Conservation (phyloP, 106 monocot species). For the Dendrobium catenatum region DNA sequence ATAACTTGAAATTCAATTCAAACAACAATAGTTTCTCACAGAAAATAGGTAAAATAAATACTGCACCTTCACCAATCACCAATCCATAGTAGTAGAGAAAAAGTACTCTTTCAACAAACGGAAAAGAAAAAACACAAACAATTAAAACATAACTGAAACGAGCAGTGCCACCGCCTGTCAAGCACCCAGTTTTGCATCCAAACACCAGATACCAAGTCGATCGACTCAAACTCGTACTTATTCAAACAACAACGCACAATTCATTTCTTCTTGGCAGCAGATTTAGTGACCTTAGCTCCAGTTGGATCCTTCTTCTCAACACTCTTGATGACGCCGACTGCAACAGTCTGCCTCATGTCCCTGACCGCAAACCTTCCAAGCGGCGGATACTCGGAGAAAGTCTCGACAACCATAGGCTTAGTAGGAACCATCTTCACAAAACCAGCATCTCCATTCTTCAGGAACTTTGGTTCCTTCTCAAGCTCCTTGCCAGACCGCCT, state of each 20-base stretch:
- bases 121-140: neutral
- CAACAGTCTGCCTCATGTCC: constrained; percentile 81
- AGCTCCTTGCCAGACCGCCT: constrained; percentile 49
- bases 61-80: no score
- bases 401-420: constrained; percentile 83
- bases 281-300: constrained; percentile 72
- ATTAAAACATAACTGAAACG: neutral
- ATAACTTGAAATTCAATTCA: neutral
- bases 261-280: constrained; percentile 75
- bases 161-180: constrained; percentile 47
- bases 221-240: neutral
- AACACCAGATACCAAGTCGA: constrained; percentile 16
- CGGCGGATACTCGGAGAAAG: constrained; percentile 70
- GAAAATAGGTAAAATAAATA: neutral
- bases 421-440: constrained; percentile 74
- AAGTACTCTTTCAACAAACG: neutral
- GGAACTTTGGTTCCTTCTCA: constrained; percentile 58
- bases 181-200: constrained; percentile 69
- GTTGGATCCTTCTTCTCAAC: constrained; percentile 76
- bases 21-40: neutral
- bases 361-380: constrained; percentile 61
- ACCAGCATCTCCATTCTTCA: constrained; percentile 78
- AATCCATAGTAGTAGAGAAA: no score
- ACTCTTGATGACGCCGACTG: constrained; percentile 78
- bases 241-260: neutral